Evolutionary conservation across 768 basidiomycete species (phyloP), one percentile per base, ranked within the genome.

Genomic region (Tricholoma bakamatsutake): DNA sequence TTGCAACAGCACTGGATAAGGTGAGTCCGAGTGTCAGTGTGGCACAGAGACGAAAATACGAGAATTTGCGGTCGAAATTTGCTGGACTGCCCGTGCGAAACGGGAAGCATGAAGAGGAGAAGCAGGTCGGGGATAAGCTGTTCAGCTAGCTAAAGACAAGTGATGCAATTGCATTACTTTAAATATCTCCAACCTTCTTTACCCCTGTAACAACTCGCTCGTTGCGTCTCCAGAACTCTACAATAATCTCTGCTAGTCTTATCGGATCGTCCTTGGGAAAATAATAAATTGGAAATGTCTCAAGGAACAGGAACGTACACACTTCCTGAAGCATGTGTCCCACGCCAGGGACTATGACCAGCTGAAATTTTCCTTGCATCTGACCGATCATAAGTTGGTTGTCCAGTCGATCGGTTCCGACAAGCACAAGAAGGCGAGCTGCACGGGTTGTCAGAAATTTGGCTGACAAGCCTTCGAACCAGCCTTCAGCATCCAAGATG

Each of bases 301-400:
- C 15, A 43, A 61, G 6, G 53, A 59, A 52, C 37, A 31, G 43
- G 8, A 34, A 43, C 17, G 40, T n/a, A 66, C 81, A 45, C 53
- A 93, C 93, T 79, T 98, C 96, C 46, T 98, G 96, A 21, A 99
- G 67, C 75, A 97, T 90, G 66, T 99, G 97, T 0, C 97, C 96
- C 0, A 92, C 91, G 33, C 85, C 84, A 8, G 84, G 81, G 57
- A 96, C 80, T 35, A 99, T 93, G 21, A 81, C 86, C 68, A 98
- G 79, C 71, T 98, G 96, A 71, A 98, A 99, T 68, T 97, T 98
- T 64, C 87, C 91, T 67, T 87, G 92, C 93, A 96, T 95, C 66
- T 95, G 93, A 1, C 89, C 97, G 50, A 98, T 93, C 88, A 96
- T 97, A 46, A 99, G 78, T 61, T 92, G 85, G 62, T 83, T 88